These are phyloP conservation scores for Quercus tomentella DNA, from an alignment of 331 rosid genomes.

Conservation along the genomic window DNA sequence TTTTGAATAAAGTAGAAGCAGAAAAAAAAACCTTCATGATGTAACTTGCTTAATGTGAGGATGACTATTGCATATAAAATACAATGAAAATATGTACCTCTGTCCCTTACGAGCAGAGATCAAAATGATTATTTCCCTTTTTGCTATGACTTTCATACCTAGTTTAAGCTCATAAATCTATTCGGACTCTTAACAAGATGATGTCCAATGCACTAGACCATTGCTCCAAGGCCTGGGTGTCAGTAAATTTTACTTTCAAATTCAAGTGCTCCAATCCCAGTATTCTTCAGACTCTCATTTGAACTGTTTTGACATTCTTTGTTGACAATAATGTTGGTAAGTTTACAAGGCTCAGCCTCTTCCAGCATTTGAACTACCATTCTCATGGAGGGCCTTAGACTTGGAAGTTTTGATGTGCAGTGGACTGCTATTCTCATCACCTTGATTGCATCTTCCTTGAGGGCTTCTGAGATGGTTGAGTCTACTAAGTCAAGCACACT, in stretches of 20 bases:
- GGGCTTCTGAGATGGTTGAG: slow-evolving; percentile 47
- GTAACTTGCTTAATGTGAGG: not conserved
- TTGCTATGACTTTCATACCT: not conserved
- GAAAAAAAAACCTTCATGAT: not conserved
- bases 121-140: not conserved
- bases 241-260: not conserved
- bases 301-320: slow-evolving; percentile 34
- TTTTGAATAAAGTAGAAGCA: not conserved
- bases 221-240: not conserved
- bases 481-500: slow-evolving; percentile 52
- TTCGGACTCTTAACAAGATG: not conserved
- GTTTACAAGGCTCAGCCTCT: slow-evolving; percentile 59
- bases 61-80: not conserved
- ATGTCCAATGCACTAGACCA: not conserved
- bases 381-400: slow-evolving; percentile 89
- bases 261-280: not conserved
- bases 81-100: slow-evolving; percentile 5
- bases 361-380: slow-evolving; percentile 89
- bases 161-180: not conserved
- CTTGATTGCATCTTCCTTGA: slow-evolving; percentile 60
- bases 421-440: slow-evolving; percentile 60
- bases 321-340: slow-evolving; percentile 32
- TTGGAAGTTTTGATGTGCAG: slow-evolving; percentile 59
- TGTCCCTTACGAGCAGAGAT: slow-evolving; percentile 1
- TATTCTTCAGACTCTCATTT: slow-evolving; percentile 3